Evolutionary conservation across 176 grass and related monocot species (phyloP).

Genomic region (bread wheat (Triticum aestivum)): IWGSC_CS_RefSeq_v2.1 NC_057806.1:708145037-708145536

Average conservation of each 20-base stretch:
- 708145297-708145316: background rate
- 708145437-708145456: conserved; percentile 6
- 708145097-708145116: background rate
- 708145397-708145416: background rate
- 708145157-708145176: background rate
- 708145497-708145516: background rate
- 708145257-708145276: background rate
- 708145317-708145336: background rate
- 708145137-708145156: background rate
- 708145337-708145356: background rate
- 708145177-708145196: conserved; percentile 8
- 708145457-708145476: background rate
- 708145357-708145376: background rate
- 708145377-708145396: background rate
- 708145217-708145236: background rate
- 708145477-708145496: background rate
- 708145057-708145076: background rate
- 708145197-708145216: background rate
- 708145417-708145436: background rate
- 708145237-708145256: conserved; percentile 12
- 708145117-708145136: background rate
- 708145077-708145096: background rate
- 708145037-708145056: background rate
- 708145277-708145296: background rate
- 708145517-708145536: background rate